These are phyloP conservation scores for Neoarthrinium moseri DNA, from an alignment of 2,329 filamentous ascomycete species.

Conservation along the genomic window DNA sequence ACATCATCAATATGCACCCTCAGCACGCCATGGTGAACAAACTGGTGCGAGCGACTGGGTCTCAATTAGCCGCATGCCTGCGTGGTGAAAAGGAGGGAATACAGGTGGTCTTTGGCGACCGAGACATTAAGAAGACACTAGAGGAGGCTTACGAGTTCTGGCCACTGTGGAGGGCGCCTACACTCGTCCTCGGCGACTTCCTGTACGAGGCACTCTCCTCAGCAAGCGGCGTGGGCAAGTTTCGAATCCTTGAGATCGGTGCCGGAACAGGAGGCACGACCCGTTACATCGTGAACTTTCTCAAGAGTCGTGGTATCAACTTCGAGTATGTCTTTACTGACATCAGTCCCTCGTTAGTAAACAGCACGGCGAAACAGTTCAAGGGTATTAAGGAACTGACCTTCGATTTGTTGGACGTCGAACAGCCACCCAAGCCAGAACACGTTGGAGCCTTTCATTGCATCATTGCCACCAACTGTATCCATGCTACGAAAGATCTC, in stretches of 20 bases:
- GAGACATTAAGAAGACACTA: slow-evolving; percentile 16
- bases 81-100: slow-evolving; percentile 18
- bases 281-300: slow-evolving; percentile 22
- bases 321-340: slow-evolving; percentile 43
- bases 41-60: slow-evolving; percentile 16
- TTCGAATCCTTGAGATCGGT: slow-evolving; percentile 41
- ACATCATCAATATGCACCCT: slow-evolving; percentile 9
- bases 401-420: slow-evolving; percentile 28
- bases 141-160: slow-evolving; percentile 21
- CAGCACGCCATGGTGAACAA: slow-evolving; percentile 16
- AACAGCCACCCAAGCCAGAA: slow-evolving; percentile 19
- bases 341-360: slow-evolving; percentile 32
- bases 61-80: slow-evolving; percentile 17
- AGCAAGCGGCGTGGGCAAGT: slow-evolving; percentile 4
- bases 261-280: slow-evolving; percentile 44
- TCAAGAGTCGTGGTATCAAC: slow-evolving; percentile 20
- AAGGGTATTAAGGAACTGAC: slow-evolving; percentile 16
- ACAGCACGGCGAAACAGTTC: slow-evolving; percentile 23
- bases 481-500: slow-evolving; percentile 33
- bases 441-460: slow-evolving; percentile 23
- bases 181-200: slow-evolving; percentile 19
- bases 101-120: slow-evolving; percentile 20
- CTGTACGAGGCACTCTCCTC: slow-evolving; percentile 9
- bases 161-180: slow-evolving; percentile 15
- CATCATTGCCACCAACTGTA: slow-evolving; percentile 33